phyloP scores from a whole-genome alignment of 345 rosid genomes.

The Salix suchowensis region DNA sequence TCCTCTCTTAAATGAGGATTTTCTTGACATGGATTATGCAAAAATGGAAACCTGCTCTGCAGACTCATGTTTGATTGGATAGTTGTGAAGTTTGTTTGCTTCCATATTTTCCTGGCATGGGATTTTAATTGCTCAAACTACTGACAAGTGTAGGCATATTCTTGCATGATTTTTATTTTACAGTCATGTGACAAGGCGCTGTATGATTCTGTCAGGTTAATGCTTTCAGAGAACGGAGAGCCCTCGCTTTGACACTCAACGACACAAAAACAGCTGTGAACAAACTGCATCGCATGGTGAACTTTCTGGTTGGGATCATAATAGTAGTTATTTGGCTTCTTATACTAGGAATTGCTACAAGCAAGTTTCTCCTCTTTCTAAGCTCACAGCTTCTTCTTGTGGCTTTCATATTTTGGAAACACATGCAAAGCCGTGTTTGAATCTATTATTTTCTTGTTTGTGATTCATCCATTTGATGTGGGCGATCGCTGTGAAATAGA shows the following conservation, averaged over 20 bases:
- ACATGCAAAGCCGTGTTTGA: conserved; percentile 28
- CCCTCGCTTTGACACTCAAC: conserved; percentile 24
- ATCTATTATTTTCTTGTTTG: conserved; percentile 28
- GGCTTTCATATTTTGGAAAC: conserved; percentile 29
- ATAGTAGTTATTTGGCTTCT: conserved; percentile 27
- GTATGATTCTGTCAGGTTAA: conserved; percentile 23
- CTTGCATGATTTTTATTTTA: background rate
- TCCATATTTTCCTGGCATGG: background rate
- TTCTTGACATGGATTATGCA: background rate
- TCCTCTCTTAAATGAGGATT: background rate
- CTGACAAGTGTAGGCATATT: no score
- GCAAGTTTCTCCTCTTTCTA: conserved; percentile 21
- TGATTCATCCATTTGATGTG: conserved; percentile 28
- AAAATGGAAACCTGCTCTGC: background rate
- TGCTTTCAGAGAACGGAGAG: conserved; percentile 31
- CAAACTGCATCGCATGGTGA: conserved; percentile 26
- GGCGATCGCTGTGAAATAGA: conserved; percentile 31
- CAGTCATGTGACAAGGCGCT: background rate
- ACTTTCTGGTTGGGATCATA: conserved; percentile 20
- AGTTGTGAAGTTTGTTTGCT: background rate
- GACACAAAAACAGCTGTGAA: conserved; percentile 34
- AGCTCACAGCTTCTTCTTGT: conserved; percentile 28
- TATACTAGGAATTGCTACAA: conserved; percentile 31
- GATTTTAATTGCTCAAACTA: background rate
- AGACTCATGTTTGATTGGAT: background rate